Evolutionary conservation across 495 filamentous ascomycete genomes (phyloP).

Genomic region (Podospora australis): DNA sequence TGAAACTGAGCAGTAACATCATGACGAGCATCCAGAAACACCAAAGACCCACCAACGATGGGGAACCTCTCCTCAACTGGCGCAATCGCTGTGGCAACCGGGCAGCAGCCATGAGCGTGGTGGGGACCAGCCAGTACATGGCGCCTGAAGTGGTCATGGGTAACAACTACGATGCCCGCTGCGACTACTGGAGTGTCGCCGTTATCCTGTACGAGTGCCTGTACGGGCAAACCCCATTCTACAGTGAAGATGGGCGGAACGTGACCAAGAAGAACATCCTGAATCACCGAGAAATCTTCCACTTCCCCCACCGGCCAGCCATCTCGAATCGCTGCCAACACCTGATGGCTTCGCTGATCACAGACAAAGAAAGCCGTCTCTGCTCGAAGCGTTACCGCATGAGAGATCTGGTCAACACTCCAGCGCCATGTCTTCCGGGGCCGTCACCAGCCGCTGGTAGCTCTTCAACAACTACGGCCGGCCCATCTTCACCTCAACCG

Average conservation of each 20-base stretch:
- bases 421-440: neutral
- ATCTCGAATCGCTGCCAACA: constrained; percentile 61
- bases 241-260: constrained; percentile 64
- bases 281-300: constrained; percentile 41
- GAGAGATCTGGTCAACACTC: constrained; percentile 47
- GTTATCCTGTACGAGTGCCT: constrained; percentile 92
- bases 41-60: constrained; percentile 23
- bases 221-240: constrained; percentile 86
- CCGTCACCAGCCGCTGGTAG: neutral
- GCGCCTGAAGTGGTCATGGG: constrained; percentile 87
- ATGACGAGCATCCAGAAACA: constrained; percentile 46
- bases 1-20: constrained; percentile 42
- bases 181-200: constrained; percentile 95
- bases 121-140: constrained; percentile 97
- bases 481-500: too few relatives aligned
- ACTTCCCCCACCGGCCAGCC: constrained; percentile 57
- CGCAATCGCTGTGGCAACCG: constrained; percentile 69
- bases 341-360: constrained; percentile 68
- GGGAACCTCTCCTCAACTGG: constrained; percentile 64
- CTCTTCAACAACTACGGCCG: neutral
- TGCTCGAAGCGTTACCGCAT: constrained; percentile 62
- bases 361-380: constrained; percentile 68
- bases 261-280: constrained; percentile 77
- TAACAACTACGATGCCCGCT: constrained; percentile 79
- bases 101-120: constrained; percentile 72